Percentiles rank a stretch among this genome's conserved stretches.
phyloP scores from a whole-genome alignment of 2,329 filamentous ascomycete species.

The Thyridium curvatum region DNA sequence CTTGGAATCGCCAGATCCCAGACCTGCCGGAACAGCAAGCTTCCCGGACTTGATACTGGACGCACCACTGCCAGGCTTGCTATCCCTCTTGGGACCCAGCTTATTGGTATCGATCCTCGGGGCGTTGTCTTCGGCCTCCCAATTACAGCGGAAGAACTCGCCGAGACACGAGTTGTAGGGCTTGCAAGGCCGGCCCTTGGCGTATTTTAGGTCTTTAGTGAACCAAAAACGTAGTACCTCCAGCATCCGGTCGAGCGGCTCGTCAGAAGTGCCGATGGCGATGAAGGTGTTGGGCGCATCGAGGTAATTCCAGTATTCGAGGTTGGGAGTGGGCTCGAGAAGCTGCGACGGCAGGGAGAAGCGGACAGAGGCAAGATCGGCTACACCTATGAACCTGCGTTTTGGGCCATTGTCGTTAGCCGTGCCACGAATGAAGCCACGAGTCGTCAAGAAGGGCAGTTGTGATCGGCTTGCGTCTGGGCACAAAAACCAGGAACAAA shows the following conservation, averaged over 20 bases:
- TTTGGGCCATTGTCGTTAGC: constrained; percentile 8
- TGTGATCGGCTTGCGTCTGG: too few species aligned
- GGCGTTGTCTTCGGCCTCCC: constrained; percentile 80
- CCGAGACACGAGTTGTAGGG: constrained; percentile 96
- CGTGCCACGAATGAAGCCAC: too few species aligned
- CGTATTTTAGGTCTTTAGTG: constrained; percentile 97
- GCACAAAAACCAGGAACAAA: too few species aligned
- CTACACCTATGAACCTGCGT: constrained; percentile 83
- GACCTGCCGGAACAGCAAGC: constrained; percentile 16
- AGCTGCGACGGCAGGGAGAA: constrained; percentile 95
- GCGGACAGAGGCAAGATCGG: constrained; percentile 90
- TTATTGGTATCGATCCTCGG: constrained; percentile 54
- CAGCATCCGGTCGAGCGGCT: constrained; percentile 87
- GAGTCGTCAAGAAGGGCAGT: too few species aligned
- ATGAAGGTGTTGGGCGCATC: constrained; percentile 89
- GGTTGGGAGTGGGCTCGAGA: constrained; percentile 89
- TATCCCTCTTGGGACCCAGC: constrained; percentile 20
- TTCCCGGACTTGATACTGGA: constrained; percentile 40
- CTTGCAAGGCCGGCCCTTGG: constrained; percentile 97
- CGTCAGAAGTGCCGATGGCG: constrained; percentile 80
- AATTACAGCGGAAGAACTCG: constrained; percentile 97
- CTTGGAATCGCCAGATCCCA: constrained; percentile 27
- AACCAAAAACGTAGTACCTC: constrained; percentile 97
- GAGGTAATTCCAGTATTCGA: constrained; percentile 99
- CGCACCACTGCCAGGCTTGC: constrained; percentile 31